Percentiles rank a stretch among this genome's conserved stretches.
phyloP scores from a whole-genome alignment of 1,139 yeast genomes.

The Protomyces lactucae-debilis region DNA sequence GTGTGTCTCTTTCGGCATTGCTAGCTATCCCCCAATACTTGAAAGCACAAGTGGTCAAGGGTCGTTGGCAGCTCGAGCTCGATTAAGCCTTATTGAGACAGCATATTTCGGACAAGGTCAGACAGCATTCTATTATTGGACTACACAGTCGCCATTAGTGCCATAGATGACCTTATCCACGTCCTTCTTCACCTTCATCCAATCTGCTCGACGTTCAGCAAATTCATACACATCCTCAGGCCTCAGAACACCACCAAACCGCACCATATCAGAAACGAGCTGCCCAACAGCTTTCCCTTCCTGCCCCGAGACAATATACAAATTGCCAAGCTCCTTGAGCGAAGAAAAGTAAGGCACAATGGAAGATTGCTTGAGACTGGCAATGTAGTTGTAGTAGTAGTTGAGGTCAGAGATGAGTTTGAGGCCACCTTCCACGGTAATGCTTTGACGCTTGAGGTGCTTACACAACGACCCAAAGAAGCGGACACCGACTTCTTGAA shows the following conservation, averaged over 20 bases:
- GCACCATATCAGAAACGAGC: conserved; percentile 72
- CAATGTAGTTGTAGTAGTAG: conserved; percentile 65
- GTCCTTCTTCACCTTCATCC: conserved; percentile 67
- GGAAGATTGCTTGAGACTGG: conserved; percentile 59
- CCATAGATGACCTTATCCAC: conserved; percentile 97
- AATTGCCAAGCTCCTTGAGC: conserved; percentile 74
- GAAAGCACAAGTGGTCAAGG: background rate
- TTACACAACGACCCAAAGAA: conserved; percentile 74
- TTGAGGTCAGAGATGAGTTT: conserved; percentile 58
- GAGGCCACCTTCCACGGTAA: conserved; percentile 79
- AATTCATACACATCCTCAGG: conserved; percentile 93
- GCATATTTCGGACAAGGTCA: too few relatives aligned
- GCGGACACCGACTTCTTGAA: conserved; percentile 87
- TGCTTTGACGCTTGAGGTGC: conserved; percentile 60
- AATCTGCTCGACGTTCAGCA: conserved; percentile 81
- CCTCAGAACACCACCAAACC: conserved; percentile 82
- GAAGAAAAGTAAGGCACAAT: conserved; percentile 75
- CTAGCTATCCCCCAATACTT: too few relatives aligned
- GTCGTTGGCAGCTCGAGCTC: too few relatives aligned
- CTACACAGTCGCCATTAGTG: conserved; percentile 12
- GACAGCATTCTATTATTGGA: background rate
- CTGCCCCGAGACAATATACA: conserved; percentile 68
- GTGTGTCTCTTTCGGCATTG: too few relatives aligned
- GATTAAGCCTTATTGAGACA: too few relatives aligned
- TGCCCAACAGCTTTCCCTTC: conserved; percentile 81